phyloP scores from a whole-genome alignment of 306 rosid genomes.

The Sicyos edulis region DNA sequence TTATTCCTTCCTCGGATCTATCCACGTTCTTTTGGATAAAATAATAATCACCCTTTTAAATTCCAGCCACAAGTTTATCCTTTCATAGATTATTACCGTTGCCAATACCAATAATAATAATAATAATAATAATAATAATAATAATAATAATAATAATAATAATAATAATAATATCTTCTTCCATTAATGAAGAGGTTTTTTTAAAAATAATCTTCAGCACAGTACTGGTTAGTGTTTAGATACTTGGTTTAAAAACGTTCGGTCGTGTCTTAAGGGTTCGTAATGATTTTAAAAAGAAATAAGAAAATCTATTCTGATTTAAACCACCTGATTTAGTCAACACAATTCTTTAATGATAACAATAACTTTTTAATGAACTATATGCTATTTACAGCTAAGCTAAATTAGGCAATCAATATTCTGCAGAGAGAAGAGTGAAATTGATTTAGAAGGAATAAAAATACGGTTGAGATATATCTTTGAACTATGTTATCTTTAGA shows the following conservation, averaged over 20 bases:
- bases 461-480: too few relatives aligned
- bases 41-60: background rate
- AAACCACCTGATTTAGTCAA: slow-evolving; percentile 30
- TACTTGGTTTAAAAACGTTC: slow-evolving; percentile 28
- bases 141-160: background rate
- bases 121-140: too few relatives aligned
- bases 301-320: slow-evolving; percentile 16
- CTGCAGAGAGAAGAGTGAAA: too few relatives aligned
- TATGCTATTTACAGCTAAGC: too few relatives aligned
- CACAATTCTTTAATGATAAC: background rate
- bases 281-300: too few relatives aligned
- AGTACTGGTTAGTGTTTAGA: background rate
- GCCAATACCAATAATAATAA: slow-evolving; percentile 2
- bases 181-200: too few relatives aligned
- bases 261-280: slow-evolving; percentile 42
- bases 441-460: too few relatives aligned
- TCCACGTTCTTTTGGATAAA: slow-evolving; percentile 13
- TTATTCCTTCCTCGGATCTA: slow-evolving; percentile 15
- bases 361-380: too few relatives aligned
- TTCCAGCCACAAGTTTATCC: slow-evolving; percentile 10
- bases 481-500: too few relatives aligned
- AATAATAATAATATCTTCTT: too few relatives aligned
- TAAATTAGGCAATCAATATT: too few relatives aligned
- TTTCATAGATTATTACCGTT: slow-evolving; percentile 7
- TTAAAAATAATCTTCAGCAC: background rate